Percentiles rank a stretch among this genome's conserved stretches.
These are phyloP conservation scores for Leccinum subrobustum DNA, from an alignment of 1,284 basidiomycete genomes.

Conservation along the genomic window DNA sequence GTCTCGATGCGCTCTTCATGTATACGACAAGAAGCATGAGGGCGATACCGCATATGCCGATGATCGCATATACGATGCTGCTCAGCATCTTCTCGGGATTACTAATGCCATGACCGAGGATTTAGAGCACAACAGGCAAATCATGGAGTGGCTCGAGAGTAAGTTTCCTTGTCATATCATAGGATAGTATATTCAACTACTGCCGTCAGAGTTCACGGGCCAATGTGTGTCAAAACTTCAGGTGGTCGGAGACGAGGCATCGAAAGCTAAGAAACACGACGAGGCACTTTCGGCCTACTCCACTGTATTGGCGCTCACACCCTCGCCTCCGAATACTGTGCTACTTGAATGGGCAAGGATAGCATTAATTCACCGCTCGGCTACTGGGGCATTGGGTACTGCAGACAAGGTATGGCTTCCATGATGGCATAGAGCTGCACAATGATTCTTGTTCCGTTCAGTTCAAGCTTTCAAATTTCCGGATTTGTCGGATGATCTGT, in stretches of 20 bases:
- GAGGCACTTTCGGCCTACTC: neutral
- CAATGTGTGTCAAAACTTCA: neutral
- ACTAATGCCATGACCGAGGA: neutral
- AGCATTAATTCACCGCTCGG: neutral
- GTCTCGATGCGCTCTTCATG: neutral
- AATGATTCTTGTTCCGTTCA: neutral
- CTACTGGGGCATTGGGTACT: neutral
- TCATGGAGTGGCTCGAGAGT: neutral
- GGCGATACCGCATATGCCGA: neutral
- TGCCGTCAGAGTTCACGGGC: neutral
- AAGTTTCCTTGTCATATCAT: neutral
- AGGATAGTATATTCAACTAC: neutral
- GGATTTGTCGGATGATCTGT: neutral
- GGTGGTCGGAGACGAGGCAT: neutral
- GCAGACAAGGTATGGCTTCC: neutral
- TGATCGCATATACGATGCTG: neutral
- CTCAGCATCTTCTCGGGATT: neutral
- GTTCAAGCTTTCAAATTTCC: neutral
- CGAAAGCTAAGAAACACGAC: neutral
- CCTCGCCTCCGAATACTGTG: neutral
- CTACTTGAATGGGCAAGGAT: neutral
- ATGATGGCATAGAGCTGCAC: neutral
- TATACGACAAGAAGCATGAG: neutral
- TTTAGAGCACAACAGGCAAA: neutral
- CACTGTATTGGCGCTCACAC: neutral